These are phyloP conservation scores for Neonectria sp. DNA, from an alignment of 2,329 filamentous ascomycete genomes.

Conservation along the genomic window DNA sequence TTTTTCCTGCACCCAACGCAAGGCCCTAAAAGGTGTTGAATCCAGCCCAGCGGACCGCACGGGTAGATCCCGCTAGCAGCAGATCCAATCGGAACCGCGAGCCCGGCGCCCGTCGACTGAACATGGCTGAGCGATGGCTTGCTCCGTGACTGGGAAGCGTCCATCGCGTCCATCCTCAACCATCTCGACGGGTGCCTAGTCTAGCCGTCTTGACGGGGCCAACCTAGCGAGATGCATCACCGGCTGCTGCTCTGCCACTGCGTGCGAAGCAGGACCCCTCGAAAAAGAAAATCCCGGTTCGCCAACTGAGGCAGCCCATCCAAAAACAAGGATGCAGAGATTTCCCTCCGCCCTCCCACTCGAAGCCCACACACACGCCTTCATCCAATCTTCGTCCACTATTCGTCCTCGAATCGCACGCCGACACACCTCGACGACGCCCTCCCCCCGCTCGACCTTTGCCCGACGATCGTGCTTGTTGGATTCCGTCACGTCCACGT, in stretches of 20 bases:
- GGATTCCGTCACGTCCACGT: constrained; percentile 42
- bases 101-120: constrained; percentile 16
- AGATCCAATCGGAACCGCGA: constrained; percentile 29
- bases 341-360: constrained; percentile 4
- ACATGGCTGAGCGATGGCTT: constrained; percentile 4
- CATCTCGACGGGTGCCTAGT: constrained; percentile 22
- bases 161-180: constrained; percentile 3
- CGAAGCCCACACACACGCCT: not conserved
- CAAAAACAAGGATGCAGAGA: constrained; percentile 11
- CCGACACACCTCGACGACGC: constrained; percentile 21
- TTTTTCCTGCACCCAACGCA: not conserved
- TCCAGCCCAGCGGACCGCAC: constrained; percentile 27
- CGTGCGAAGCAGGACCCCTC: not conserved
- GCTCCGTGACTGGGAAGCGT: constrained; percentile 7
- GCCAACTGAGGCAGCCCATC: constrained; percentile 17
- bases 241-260: not conserved
- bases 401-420: constrained; percentile 15
- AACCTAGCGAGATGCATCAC: constrained; percentile 8
- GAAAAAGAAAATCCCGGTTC: constrained; percentile 24
- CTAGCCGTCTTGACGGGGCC: not conserved
- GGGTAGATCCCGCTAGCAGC: constrained; percentile 30
- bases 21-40: not conserved
- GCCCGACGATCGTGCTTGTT: constrained; percentile 13
- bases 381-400: constrained; percentile 2
- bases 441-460: constrained; percentile 9